Conservation (phyloP, 805 yeast species). For the Ogataea thermomethanolica region DNA sequence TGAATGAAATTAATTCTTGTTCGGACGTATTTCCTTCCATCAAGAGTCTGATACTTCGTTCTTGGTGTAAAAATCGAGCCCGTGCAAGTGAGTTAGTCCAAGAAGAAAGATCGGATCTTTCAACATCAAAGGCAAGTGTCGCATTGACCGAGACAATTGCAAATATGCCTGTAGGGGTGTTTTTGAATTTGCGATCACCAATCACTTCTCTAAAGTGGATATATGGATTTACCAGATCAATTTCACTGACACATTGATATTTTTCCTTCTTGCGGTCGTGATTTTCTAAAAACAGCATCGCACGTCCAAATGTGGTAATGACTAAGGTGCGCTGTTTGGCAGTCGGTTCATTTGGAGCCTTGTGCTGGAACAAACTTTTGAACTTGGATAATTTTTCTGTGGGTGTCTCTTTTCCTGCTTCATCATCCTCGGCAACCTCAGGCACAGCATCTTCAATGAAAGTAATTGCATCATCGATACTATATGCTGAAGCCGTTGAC, state of each 20-base stretch:
- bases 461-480: conserved; percentile 28
- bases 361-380: conserved; percentile 29
- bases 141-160: conserved; percentile 54
- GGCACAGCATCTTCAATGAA: conserved; percentile 21
- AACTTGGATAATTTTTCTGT: conserved; percentile 23
- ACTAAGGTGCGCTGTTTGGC: conserved; percentile 48
- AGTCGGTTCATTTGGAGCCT: conserved; percentile 21
- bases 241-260: conserved; percentile 50
- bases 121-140: conserved; percentile 56
- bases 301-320: conserved; percentile 62
- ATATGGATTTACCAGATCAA: conserved; percentile 50
- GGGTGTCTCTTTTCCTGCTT: conserved; percentile 9
- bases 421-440: conserved; percentile 20
- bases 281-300: conserved; percentile 48
- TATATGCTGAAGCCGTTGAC: conserved; percentile 12
- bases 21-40: conserved; percentile 28
- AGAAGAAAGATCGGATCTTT: conserved; percentile 43
- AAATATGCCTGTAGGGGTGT: conserved; percentile 45
- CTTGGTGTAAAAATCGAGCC: conserved; percentile 46
- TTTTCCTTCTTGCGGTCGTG: conserved; percentile 34
- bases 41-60: conserved; percentile 33
- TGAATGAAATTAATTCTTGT: conserved; percentile 32
- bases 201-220: conserved; percentile 58
- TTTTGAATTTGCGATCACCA: conserved; percentile 33
- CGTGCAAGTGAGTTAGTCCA: conserved; percentile 59